phyloP scores from a whole-genome alignment of 441 rosid species.

The Rhodomyrtus psidioides region DNA sequence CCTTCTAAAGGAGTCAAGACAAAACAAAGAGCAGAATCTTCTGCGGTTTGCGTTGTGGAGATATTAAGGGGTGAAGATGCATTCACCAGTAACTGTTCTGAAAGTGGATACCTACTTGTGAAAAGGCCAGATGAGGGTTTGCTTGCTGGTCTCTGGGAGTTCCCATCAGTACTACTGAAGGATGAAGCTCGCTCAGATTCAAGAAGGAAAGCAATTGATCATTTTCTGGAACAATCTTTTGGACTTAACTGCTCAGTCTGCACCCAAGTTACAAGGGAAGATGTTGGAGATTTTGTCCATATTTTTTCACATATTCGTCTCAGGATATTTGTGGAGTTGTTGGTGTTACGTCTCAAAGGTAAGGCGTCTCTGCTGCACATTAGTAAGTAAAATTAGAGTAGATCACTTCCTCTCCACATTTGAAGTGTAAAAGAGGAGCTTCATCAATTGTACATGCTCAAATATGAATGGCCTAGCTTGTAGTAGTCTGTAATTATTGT shows the following conservation, averaged over 20 bases:
- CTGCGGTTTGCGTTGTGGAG: conserved; percentile 81
- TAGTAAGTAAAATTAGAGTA: background rate
- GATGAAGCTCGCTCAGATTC: conserved; percentile 36
- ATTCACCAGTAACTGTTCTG: conserved; percentile 20
- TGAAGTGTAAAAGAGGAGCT: background rate
- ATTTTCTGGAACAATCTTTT: conserved; percentile 48
- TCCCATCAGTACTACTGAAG: conserved; percentile 53
- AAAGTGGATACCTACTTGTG: conserved; percentile 56
- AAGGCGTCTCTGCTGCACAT: conserved; percentile 2
- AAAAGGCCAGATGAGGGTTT: conserved; percentile 80
- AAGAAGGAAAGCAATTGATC: conserved; percentile 53
- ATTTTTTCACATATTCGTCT: conserved; percentile 79
- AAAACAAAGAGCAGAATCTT: conserved; percentile 60
- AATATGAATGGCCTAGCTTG: background rate
- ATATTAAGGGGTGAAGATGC: conserved; percentile 28
- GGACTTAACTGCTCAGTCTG: conserved; percentile 34
- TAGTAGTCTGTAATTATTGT: background rate
- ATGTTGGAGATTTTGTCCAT: conserved; percentile 78
- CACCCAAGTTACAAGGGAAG: conserved; percentile 40
- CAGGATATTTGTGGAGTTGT: conserved; percentile 62
- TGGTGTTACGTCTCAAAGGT: conserved; percentile 64
- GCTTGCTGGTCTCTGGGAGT: conserved; percentile 98
- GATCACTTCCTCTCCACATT: background rate
- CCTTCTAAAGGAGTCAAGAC: conserved; percentile 62
- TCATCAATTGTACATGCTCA: background rate